phyloP scores from a whole-genome alignment of 257 asterid genomes.

The Mitragyna speciosa region DNA sequence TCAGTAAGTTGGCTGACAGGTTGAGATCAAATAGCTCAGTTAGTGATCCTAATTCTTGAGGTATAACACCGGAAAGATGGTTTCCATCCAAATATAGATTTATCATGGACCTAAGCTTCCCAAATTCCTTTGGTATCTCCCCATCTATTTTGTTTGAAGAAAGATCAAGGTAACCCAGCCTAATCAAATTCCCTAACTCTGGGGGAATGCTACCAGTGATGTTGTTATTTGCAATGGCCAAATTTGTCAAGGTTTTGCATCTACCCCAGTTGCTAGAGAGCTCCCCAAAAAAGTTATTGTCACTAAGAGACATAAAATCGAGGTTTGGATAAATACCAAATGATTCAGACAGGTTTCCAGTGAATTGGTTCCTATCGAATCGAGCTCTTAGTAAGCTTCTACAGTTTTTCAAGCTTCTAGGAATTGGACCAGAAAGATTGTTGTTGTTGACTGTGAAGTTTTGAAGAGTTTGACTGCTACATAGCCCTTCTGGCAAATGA shows the following conservation, averaged over 20 bases:
- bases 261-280: slow-evolving; percentile 38
- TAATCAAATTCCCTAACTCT: slow-evolving; percentile 26
- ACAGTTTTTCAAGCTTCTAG: slow-evolving; percentile 41
- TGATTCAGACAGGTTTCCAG: slow-evolving; percentile 30
- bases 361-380: slow-evolving; percentile 33
- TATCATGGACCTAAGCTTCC: slow-evolving; percentile 21
- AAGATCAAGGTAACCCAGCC: slow-evolving; percentile 29
- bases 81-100: slow-evolving; percentile 27
- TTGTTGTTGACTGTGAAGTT: slow-evolving; percentile 24
- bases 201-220: slow-evolving; percentile 36
- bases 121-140: slow-evolving; percentile 29
- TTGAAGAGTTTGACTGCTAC: slow-evolving; percentile 22
- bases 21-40: slow-evolving; percentile 16
- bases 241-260: slow-evolving; percentile 18
- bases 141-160: slow-evolving; percentile 33
- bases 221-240: slow-evolving; percentile 32
- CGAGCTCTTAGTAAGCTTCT: slow-evolving; percentile 27
- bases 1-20: slow-evolving; percentile 30
- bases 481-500: slow-evolving; percentile 35
- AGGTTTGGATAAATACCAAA: slow-evolving; percentile 41
- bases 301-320: slow-evolving; percentile 25
- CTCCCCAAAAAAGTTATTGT: slow-evolving; percentile 36
- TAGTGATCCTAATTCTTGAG: slow-evolving; percentile 26
- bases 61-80: slow-evolving; percentile 32
- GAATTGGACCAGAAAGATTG: slow-evolving; percentile 29